A percentile compares a stretch with the other conserved stretches of the same genome.
Conservation (phyloP, 805 yeast genomes). For the Teunomyces panamensis region DNA sequence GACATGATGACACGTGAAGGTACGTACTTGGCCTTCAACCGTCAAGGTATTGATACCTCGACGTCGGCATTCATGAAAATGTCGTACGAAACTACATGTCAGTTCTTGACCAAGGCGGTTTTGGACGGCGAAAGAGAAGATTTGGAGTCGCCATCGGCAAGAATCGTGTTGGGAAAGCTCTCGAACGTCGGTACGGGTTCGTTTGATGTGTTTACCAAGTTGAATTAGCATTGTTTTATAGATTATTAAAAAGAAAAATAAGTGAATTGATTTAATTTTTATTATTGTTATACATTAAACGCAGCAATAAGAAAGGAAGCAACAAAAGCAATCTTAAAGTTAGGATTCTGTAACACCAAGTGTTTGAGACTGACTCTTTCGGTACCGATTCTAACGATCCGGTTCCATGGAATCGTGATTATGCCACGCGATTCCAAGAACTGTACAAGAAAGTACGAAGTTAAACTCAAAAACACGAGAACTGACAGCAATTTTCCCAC, state of each 20-base stretch:
- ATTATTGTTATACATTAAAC: constrained; percentile 34
- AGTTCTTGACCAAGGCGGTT: constrained; percentile 94
- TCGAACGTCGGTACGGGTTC: constrained; percentile 94
- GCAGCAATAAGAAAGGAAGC: constrained; percentile 59
- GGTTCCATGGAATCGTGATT: constrained; percentile 45
- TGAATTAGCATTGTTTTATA: constrained; percentile 27
- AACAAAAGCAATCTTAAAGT: constrained; percentile 57
- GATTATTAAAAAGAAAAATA: background rate
- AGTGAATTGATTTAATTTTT: background rate
- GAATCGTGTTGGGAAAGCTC: constrained; percentile 88
- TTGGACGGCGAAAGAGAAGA: constrained; percentile 87
- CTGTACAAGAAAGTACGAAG: constrained; percentile 41
- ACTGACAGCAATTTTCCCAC: constrained; percentile 60
- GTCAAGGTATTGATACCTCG: constrained; percentile 96
- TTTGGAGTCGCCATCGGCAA: constrained; percentile 87
- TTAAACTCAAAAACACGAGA: constrained; percentile 49
- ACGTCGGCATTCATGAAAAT: constrained; percentile 97
- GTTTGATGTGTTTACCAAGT: constrained; percentile 69
- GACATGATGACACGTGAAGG: constrained; percentile 99
- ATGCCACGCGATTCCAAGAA: constrained; percentile 57
- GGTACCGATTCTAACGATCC: constrained; percentile 30
- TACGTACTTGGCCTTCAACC: constrained; percentile 89
- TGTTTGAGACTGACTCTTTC: constrained; percentile 44
- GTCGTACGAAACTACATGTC: constrained; percentile 99
- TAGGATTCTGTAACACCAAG: constrained; percentile 56